Base-by-base conservation (phyloP, 352 stramenopile genomes). In the Phytopythium chamaehyphon region DNA sequence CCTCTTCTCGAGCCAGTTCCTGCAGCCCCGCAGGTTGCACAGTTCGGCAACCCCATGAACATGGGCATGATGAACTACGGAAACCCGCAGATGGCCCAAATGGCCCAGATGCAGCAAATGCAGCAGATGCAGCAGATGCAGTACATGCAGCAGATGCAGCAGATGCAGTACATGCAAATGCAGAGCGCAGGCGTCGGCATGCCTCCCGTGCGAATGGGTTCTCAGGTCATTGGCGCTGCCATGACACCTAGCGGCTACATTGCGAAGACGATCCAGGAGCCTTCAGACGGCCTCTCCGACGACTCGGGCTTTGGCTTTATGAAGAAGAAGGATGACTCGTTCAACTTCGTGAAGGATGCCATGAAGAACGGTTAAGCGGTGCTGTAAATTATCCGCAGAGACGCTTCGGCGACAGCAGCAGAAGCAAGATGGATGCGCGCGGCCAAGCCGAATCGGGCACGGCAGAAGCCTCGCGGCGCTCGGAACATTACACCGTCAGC, bases 321-420 rank as follows among this genome's bases (percentile, higher is more conserved):
- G 74, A 91, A 91, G 73, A 87, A 86, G 64, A 82, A 86, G 48
- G 80, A 93, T 45, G 83, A 93, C 68, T 93, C 83, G 57, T 93
- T 93, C 63, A 93, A 90, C 74, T 93, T 93, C 57, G 73, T 93
- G 47, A 83, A 88, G 73, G 83, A 93, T 53, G 80, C 81, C 35
- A 93, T 93, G 83, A 93, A 93, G 75, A 90, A 90, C 74, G 77
- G 76, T 62, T 90, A 65, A 68, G 59, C 49, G 50, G 36, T 51
- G 48, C 58, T 76, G 64, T 82, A 90, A 76, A 86, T 69, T 88
- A 83, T 56, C 54, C 62, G 45, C 52, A 33, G 57, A 47, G 55
- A 49, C 57, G 59, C 54, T 64, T 66, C 40, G 47, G 59, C 57
- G 64, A 49, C 51, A 52, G 63, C 39, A 66, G 61, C 48, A 64